A percentile compares a stretch with the other conserved stretches of the same genome.
Evolutionary conservation across 2,329 filamentous ascomycete genomes (phyloP).

Genomic region (Hymenoscyphus albidus): DNA sequence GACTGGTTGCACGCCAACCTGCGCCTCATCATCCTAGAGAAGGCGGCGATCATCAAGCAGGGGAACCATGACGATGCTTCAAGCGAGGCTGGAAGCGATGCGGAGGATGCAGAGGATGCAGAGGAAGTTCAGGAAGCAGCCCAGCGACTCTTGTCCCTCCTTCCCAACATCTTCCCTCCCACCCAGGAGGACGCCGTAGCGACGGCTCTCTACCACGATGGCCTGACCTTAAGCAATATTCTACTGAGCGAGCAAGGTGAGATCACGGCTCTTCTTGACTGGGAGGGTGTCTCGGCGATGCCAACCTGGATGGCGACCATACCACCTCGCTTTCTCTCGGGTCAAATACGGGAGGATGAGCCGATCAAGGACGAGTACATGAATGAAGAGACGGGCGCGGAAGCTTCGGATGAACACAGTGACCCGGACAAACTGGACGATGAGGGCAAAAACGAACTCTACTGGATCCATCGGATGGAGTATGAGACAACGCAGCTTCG

Average conservation of each 20-base stretch:
- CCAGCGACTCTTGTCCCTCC: slow-evolving; percentile 30
- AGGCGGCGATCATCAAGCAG: slow-evolving; percentile 5
- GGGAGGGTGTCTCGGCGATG: slow-evolving; percentile 42
- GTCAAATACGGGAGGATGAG: slow-evolving; percentile 30
- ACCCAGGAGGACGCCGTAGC: slow-evolving; percentile 32
- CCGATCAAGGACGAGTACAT: slow-evolving; percentile 23
- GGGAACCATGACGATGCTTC: neutral
- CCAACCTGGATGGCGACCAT: slow-evolving; percentile 39
- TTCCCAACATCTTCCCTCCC: slow-evolving; percentile 36
- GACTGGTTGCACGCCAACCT: slow-evolving; percentile 11
- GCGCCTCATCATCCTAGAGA: slow-evolving; percentile 3
- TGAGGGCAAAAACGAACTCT: neutral
- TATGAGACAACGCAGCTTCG: neutral
- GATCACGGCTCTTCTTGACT: slow-evolving; percentile 41
- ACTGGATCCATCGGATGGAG: neutral
- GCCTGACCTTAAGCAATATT: slow-evolving; percentile 40
- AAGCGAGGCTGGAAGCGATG: slow-evolving; percentile 26
- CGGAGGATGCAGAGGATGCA: slow-evolving; percentile 37
- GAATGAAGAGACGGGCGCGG: neutral
- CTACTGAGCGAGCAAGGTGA: slow-evolving; percentile 37
- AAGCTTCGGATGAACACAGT: neutral
- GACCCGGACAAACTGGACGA: neutral
- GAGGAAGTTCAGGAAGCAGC: slow-evolving; percentile 21
- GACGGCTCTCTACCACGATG: slow-evolving; percentile 35
- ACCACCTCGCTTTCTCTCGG: slow-evolving; percentile 37